Conservation (phyloP, 805 yeast species). For the Zygosaccharomyces gambellarensis region DNA sequence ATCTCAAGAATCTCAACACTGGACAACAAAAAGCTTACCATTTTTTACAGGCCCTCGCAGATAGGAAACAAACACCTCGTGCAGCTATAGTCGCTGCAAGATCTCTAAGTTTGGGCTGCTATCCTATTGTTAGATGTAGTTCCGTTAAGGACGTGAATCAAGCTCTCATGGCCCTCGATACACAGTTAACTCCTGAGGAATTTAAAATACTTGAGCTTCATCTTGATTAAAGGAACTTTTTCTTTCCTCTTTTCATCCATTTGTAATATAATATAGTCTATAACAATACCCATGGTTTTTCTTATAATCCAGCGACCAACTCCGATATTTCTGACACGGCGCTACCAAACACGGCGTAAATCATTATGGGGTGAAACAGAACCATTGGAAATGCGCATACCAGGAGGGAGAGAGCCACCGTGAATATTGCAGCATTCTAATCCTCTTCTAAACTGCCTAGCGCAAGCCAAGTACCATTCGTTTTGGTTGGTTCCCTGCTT, state of each 20-base stretch:
- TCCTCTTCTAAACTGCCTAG: no score
- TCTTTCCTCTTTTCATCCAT: neutral
- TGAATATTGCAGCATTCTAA: no score
- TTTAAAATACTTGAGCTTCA: neutral
- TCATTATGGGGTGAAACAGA: neutral
- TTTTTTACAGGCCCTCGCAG: neutral
- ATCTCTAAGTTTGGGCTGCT: neutral
- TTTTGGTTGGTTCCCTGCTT: no score
- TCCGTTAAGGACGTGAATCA: neutral
- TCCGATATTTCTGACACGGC: neutral
- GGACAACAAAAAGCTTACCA: neutral
- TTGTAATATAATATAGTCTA: neutral
- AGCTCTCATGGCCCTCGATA: neutral
- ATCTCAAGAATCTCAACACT: neutral
- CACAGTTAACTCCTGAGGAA: conserved; percentile 1
- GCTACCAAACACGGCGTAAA: neutral
- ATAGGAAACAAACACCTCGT: conserved; percentile 1
- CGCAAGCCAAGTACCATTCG: no score
- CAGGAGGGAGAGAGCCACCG: no score
- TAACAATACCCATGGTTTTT: neutral
- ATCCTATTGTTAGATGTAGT: conserved; percentile 2
- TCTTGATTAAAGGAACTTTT: neutral
- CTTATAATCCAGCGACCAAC: neutral
- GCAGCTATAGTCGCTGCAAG: neutral
- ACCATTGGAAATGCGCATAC: neutral